These are phyloP conservation scores for Heliamphora pulchella DNA, from an alignment of 179 eudicot species.

Conservation along the genomic window DNA sequence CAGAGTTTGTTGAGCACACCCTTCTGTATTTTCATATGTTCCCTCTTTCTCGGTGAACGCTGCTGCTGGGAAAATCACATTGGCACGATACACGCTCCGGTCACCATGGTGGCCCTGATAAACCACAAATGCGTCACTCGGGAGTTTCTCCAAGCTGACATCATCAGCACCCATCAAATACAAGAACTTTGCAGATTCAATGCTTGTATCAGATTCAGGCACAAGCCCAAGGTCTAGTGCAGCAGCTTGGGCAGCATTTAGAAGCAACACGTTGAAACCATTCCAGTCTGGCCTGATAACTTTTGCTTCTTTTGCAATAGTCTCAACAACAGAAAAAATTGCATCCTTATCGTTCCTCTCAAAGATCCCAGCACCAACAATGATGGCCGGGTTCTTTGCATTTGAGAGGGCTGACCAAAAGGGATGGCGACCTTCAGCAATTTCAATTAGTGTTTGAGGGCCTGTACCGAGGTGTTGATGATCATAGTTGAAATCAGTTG, in stretches of 20 bases:
- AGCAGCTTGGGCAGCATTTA: constrained; percentile 95
- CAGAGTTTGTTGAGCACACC: constrained; percentile 66
- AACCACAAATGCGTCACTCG: constrained; percentile 81
- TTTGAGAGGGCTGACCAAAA: constrained; percentile 49
- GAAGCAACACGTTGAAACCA: constrained; percentile 72
- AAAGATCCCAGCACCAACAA: constrained; percentile 82
- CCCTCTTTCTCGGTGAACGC: constrained; percentile 93
- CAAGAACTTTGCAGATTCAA: constrained; percentile 74
- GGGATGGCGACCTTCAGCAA: constrained; percentile 75
- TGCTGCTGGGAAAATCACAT: constrained; percentile 83
- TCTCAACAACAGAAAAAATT: constrained; percentile 53
- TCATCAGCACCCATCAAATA: constrained; percentile 98
- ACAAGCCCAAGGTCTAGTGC: constrained; percentile 87
- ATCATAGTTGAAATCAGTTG: constrained; percentile 75
- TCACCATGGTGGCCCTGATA: constrained; percentile 99
- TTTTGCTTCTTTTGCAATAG: constrained; percentile 55
- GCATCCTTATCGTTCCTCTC: constrained; percentile 81
- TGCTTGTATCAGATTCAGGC: constrained; percentile 62
- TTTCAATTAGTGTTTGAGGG: constrained; percentile 63
- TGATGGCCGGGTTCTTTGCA: constrained; percentile 83
- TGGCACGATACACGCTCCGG: constrained; percentile 77
- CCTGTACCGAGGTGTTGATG: constrained; percentile 71
- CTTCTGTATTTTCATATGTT: constrained; percentile 82
- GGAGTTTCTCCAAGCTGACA: constrained; percentile 59
- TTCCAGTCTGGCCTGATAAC: constrained; percentile 85